Percentiles rank a stretch among this genome's conserved stretches.
These are phyloP conservation scores for Cudoniella acicularis DNA, from an alignment of 495 filamentous ascomycete genomes.

Conservation along the genomic window DNA sequence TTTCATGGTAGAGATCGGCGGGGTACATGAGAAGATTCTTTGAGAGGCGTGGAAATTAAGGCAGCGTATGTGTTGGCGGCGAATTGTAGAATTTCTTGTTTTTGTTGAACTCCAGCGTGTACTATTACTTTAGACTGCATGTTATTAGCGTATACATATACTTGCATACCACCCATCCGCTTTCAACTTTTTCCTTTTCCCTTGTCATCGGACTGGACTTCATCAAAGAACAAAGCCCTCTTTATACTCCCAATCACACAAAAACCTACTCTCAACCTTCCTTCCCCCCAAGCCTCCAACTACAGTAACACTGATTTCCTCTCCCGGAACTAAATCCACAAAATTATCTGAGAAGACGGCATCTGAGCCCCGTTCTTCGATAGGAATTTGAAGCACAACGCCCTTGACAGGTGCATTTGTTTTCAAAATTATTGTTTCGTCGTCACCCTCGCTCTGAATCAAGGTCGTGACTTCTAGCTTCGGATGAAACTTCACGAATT, in stretches of 20 bases:
- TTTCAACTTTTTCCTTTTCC: no score
- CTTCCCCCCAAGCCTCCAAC: constrained; percentile 17
- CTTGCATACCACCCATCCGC: no score
- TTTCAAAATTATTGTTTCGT: constrained; percentile 29
- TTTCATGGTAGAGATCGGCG: no score
- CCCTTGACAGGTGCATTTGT: constrained; percentile 43
- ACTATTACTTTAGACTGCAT: no score
- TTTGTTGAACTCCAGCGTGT: no score
- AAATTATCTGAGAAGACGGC: constrained; percentile 43
- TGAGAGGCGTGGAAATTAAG: no score
- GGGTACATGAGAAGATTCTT: no score
- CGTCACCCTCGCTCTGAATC: not conserved
- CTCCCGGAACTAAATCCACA: constrained; percentile 43
- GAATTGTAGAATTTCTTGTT: no score
- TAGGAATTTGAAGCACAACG: constrained; percentile 33
- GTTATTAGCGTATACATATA: no score
- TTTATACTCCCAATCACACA: constrained; percentile 23
- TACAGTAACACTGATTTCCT: constrained; percentile 30
- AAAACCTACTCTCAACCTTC: constrained; percentile 12
- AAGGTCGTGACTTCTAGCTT: constrained; percentile 29
- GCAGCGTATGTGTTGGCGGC: no score
- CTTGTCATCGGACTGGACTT: no score
- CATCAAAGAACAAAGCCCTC: constrained; percentile 16
- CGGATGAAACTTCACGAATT: constrained; percentile 64
- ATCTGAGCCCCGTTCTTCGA: constrained; percentile 30